These are phyloP conservation scores for Phoma sp. DNA, from an alignment of 2,329 filamentous ascomycete genomes.

Conservation along the genomic window DNA sequence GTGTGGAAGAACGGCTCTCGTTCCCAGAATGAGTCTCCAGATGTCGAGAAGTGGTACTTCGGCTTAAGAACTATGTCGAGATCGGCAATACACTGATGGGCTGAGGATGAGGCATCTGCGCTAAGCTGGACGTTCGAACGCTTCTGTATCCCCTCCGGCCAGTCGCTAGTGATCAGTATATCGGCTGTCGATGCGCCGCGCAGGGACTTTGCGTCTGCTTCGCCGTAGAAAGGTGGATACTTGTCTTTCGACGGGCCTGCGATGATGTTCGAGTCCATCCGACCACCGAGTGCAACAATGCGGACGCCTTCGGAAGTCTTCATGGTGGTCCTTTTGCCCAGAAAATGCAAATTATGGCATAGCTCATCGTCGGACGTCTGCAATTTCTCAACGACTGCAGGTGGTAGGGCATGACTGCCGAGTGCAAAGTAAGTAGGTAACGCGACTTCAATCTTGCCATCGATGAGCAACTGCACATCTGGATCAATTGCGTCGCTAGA, in stretches of 20 bases:
- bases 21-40: slow-evolving; percentile 78
- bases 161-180: slow-evolving; percentile 84
- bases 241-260: slow-evolving; percentile 72
- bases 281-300: slow-evolving; percentile 85
- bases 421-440: slow-evolving; percentile 91
- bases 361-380: slow-evolving; percentile 72
- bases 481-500: slow-evolving; percentile 61
- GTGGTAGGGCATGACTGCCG: slow-evolving; percentile 74
- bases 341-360: slow-evolving; percentile 87
- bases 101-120: slow-evolving; percentile 59
- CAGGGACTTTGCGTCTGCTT: slow-evolving; percentile 76
- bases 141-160: slow-evolving; percentile 76
- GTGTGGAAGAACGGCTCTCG: slow-evolving; percentile 87
- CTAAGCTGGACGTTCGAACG: slow-evolving; percentile 70
- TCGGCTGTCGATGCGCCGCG: slow-evolving; percentile 80
- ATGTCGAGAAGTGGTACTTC: slow-evolving; percentile 85
- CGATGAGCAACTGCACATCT: slow-evolving; percentile 67
- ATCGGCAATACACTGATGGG: slow-evolving; percentile 74
- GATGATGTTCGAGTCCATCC: slow-evolving; percentile 65
- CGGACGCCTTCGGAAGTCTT: slow-evolving; percentile 90
- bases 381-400: slow-evolving; percentile 72
- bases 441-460: slow-evolving; percentile 74
- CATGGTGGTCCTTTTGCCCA: slow-evolving; percentile 81
- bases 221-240: slow-evolving; percentile 77
- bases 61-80: slow-evolving; percentile 81